A percentile compares a stretch with the other conserved stretches of the same genome.
These are phyloP conservation scores for Fusarium tuaranense DNA, from an alignment of 2,329 filamentous ascomycete genomes.

Conservation along the genomic window DNA sequence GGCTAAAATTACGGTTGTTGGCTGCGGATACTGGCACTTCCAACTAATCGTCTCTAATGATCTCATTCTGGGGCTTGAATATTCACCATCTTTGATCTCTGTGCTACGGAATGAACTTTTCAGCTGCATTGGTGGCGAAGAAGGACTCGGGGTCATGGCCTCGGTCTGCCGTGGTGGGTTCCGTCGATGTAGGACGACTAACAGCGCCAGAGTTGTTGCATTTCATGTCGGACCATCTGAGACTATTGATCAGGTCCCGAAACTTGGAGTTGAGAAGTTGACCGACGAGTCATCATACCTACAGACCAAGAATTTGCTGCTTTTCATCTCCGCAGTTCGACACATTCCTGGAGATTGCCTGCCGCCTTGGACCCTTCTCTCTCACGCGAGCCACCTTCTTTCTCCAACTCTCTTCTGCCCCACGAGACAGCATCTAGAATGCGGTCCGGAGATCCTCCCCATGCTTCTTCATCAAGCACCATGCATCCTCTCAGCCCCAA, in stretches of 20 bases:
- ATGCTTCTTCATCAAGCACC: not conserved
- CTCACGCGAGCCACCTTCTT: not conserved
- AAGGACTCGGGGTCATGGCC: not conserved
- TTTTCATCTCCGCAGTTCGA: not conserved
- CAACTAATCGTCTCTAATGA: conserved; percentile 3
- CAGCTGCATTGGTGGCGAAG: not conserved
- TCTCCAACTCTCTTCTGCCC: not conserved
- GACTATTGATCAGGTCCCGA: not conserved
- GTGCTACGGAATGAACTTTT: not conserved
- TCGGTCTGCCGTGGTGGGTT: not conserved
- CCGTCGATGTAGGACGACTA: not conserved
- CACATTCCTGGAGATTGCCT: not conserved
- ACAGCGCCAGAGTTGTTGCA: conserved; percentile 17
- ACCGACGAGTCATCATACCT: not conserved
- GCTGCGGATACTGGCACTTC: not conserved
- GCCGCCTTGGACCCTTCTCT: not conserved
- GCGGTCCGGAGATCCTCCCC: not conserved
- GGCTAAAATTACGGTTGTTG: conserved; percentile 4
- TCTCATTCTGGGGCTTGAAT: conserved; percentile 8
- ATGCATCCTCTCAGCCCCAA: not conserved
- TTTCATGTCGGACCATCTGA: conserved; percentile 11
- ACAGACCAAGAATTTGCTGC: conserved; percentile 6
- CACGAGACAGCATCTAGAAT: not conserved
- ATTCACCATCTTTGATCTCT: not conserved
- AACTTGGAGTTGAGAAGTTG: not conserved